Conservation (phyloP, 305 asterid genomes). For the Fraxinus platypoda region DNA sequence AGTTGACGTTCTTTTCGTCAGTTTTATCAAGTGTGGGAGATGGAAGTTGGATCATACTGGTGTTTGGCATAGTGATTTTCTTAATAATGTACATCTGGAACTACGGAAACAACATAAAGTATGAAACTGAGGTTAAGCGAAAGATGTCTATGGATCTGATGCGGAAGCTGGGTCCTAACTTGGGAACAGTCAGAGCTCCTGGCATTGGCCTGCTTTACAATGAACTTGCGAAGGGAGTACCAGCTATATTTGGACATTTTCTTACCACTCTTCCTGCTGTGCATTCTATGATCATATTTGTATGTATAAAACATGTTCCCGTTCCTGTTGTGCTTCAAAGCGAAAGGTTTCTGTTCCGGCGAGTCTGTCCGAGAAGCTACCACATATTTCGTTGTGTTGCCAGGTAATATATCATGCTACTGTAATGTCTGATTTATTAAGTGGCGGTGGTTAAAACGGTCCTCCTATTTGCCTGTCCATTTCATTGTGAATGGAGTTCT, state of each 20-base stretch:
- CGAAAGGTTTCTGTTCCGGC: slow-evolving; percentile 92
- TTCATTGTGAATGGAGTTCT: slow-evolving; percentile 10
- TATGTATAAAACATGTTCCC: slow-evolving; percentile 93
- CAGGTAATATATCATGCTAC: slow-evolving; percentile 50
- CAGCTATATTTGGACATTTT: slow-evolving; percentile 96
- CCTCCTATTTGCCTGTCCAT: slow-evolving; percentile 22
- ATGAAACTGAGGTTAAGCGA: slow-evolving; percentile 90
- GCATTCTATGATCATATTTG: slow-evolving; percentile 97
- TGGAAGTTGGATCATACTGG: slow-evolving; percentile 98
- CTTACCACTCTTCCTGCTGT: slow-evolving; percentile 94
- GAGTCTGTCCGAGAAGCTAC: slow-evolving; percentile 89
- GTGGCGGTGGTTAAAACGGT: not conserved
- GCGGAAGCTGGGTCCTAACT: slow-evolving; percentile 84
- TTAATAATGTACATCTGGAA: slow-evolving; percentile 95
- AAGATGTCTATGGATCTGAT: slow-evolving; percentile 90
- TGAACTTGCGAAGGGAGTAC: slow-evolving; percentile 96
- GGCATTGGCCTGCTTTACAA: slow-evolving; percentile 95
- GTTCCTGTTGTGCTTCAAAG: slow-evolving; percentile 90
- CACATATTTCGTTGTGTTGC: slow-evolving; percentile 99
- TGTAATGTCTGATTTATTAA: not conserved
- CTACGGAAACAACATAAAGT: slow-evolving; percentile 94
- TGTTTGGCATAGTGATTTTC: slow-evolving; percentile 77
- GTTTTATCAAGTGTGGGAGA: slow-evolving; percentile 93
- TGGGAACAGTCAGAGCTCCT: slow-evolving; percentile 96
- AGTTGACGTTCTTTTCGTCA: slow-evolving; percentile 82